A percentile compares a stretch with the other conserved stretches of the same genome.
Conservation (phyloP, 1,139 yeast species). For the Hyphopichia burtonii region DNA sequence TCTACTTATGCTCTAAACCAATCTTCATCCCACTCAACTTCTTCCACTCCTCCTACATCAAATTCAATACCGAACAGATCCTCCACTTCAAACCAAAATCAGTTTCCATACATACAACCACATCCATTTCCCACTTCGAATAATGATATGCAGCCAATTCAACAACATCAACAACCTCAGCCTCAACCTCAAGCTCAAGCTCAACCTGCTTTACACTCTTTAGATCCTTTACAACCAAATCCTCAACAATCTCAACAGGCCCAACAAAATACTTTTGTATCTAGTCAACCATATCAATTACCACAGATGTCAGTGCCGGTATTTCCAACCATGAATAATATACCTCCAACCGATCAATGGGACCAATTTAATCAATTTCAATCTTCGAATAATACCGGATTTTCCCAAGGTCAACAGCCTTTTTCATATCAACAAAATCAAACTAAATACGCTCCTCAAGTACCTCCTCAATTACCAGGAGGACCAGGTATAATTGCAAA, state of each 20-base stretch:
- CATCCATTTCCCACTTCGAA: not conserved
- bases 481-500: slow-evolving; percentile 4
- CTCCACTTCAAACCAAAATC: not conserved
- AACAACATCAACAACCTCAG: slow-evolving; percentile 5
- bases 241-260: not conserved
- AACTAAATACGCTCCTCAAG: slow-evolving; percentile 1
- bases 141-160: slow-evolving; percentile 7
- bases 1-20: not conserved
- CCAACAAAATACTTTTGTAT: not conserved
- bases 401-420: slow-evolving; percentile 1
- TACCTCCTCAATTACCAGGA: slow-evolving; percentile 8
- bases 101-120: not conserved
- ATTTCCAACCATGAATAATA: not conserved
- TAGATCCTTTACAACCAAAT: not conserved
- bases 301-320: slow-evolving; percentile 4
- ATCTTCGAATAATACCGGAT: not conserved
- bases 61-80: slow-evolving; percentile 1
- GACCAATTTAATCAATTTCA: slow-evolving; percentile 8
- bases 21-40: not conserved
- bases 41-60: not conserved
- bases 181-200: slow-evolving; percentile 1
- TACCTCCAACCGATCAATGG: slow-evolving; percentile 3
- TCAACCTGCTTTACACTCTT: slow-evolving; percentile 4
- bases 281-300: slow-evolving; percentile 1
- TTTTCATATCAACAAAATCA: slow-evolving; percentile 3